Percentiles rank a stretch among this genome's conserved stretches.
Evolutionary conservation across 345 rosid species (phyloP).

Genomic region (Citrus glauca): DNA sequence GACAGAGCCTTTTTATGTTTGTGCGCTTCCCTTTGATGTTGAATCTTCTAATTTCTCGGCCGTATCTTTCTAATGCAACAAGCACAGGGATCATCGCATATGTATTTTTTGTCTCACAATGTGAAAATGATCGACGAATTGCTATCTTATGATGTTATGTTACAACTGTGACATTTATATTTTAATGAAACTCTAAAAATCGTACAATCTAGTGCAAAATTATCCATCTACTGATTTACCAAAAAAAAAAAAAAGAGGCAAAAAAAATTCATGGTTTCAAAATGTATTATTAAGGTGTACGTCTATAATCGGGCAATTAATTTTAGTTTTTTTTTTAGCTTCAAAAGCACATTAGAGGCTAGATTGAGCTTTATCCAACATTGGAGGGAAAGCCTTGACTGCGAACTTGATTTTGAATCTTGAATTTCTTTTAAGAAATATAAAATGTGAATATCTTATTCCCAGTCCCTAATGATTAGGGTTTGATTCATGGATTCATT

Average conservation of each 20-base stretch:
- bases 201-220: too few species aligned
- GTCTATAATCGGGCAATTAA: background rate
- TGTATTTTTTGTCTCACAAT: too few species aligned
- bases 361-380: background rate
- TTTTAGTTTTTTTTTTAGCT: background rate
- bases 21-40: background rate
- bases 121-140: too few species aligned
- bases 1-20: background rate
- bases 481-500: background rate
- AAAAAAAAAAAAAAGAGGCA: too few species aligned
- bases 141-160: too few species aligned
- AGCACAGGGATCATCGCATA: too few species aligned
- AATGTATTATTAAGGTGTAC: too few species aligned
- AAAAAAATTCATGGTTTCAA: too few species aligned
- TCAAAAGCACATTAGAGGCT: background rate
- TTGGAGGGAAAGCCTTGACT: background rate
- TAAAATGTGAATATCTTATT: slow-evolving; percentile 1
- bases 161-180: too few species aligned
- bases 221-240: too few species aligned
- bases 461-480: background rate
- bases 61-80: background rate
- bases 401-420: background rate
- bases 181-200: too few species aligned
- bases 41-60: background rate
- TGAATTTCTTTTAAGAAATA: background rate